These are phyloP conservation scores for Xylaria palmicola DNA, from an alignment of 495 filamentous ascomycete species.

Conservation along the genomic window DNA sequence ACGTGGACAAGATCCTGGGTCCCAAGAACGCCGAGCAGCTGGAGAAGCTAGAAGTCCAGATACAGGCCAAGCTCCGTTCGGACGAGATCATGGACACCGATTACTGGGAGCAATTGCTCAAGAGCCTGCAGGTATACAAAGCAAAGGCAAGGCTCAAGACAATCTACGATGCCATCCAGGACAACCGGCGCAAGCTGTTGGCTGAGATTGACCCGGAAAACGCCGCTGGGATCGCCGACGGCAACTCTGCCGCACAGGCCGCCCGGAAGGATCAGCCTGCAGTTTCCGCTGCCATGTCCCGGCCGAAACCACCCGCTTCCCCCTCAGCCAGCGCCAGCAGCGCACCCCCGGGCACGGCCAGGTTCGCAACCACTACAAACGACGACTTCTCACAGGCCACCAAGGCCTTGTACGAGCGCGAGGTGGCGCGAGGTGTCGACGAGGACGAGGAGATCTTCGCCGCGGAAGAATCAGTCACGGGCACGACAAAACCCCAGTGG, in stretches of 20 bases:
- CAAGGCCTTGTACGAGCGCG: conserved; percentile 86
- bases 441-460: conserved; percentile 98
- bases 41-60: conserved; percentile 78
- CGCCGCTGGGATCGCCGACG: conserved; percentile 53
- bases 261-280: conserved; percentile 22
- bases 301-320: conserved; percentile 15
- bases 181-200: conserved; percentile 66
- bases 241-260: conserved; percentile 25
- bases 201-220: conserved; percentile 68
- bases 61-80: conserved; percentile 76
- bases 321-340: conserved; percentile 28
- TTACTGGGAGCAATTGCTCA: conserved; percentile 93
- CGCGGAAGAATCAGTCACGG: conserved; percentile 78
- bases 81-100: conserved; percentile 93
- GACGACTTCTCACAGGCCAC: conserved; percentile 92
- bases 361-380: conserved; percentile 72
- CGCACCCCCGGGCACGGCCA: conserved; percentile 58
- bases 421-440: conserved; percentile 85
- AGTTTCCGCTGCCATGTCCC: conserved; percentile 20
- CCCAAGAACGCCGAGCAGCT: conserved; percentile 89
- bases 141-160: conserved; percentile 82
- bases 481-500: conserved; percentile 69
- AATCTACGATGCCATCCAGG: conserved; percentile 75
- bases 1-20: conserved; percentile 81
- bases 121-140: conserved; percentile 84